These are phyloP conservation scores for Melaleuca quinquenervia DNA, from an alignment of 345 rosid species.

Conservation along the genomic window DNA sequence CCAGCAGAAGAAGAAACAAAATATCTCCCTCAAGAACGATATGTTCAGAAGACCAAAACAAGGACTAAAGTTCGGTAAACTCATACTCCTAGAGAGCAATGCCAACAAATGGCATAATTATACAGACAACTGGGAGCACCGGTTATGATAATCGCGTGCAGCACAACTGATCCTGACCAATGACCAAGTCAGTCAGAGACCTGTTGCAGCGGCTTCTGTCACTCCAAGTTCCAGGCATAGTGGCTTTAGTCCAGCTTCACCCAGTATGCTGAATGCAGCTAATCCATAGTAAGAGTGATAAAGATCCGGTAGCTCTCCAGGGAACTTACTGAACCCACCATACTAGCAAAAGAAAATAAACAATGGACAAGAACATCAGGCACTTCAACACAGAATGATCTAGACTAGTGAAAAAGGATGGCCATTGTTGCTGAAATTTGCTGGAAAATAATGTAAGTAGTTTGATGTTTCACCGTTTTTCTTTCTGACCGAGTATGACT, in stretches of 20 bases:
- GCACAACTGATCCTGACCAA: neutral
- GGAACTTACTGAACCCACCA: slow-evolving; percentile 83
- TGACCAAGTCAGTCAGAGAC: slow-evolving; percentile 16
- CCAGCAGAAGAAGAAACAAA: neutral
- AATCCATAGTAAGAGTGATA: slow-evolving; percentile 80
- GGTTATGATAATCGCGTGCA: neutral
- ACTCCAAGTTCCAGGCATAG: slow-evolving; percentile 66
- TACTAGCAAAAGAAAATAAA: slow-evolving; percentile 24
- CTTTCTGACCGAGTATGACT: neutral
- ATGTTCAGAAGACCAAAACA: neutral
- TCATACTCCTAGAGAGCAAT: neutral
- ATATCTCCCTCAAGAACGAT: neutral
- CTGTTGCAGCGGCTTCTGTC: slow-evolving; percentile 26
- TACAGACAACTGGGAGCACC: neutral
- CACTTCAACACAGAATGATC: neutral
- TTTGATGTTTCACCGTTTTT: neutral
- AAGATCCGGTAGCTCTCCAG: slow-evolving; percentile 51
- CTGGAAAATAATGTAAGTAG: neutral
- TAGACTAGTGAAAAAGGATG: neutral
- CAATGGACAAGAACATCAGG: neutral
- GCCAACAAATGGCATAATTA: neutral
- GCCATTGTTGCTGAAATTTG: neutral
- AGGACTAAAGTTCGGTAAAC: neutral
- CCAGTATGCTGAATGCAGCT: slow-evolving; percentile 79
- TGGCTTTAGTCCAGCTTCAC: slow-evolving; percentile 53